Evolutionary conservation across 306 rosid genomes (phyloP), one percentile per base, ranked within the genome.

Genomic region (Crotalaria pallida): DNA sequence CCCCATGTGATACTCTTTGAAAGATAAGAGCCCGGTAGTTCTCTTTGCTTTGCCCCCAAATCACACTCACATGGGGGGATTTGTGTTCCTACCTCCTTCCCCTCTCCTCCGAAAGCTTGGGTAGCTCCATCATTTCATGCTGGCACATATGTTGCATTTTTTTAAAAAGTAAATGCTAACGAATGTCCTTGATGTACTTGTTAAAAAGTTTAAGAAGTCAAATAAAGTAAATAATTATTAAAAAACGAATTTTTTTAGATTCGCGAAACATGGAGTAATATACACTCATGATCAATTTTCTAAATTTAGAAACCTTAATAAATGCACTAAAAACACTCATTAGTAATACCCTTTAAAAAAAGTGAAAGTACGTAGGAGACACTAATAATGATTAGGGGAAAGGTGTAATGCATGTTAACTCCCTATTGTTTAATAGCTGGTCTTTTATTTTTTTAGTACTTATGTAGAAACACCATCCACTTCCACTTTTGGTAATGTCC

Each of bases 1-100:
- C 38, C 84, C 98, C 98, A 93, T 90, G 98, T 93, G 98, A 89
- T 84, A 72, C 67, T 84, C 82, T 68, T 79, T 75, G 72, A 41
- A 78, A 66, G 82, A 84, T 47, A 78, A 69, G 82, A 84, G 84
- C 72, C 76, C 80, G 75, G 82, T 92, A 77, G 82, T 92, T 79
- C 83, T 75, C 79, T 77, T 84, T 88, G 84, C 91, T 82, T 89
- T 92, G 82, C 85, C 88, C 65, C 89, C 86, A 81, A 88, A 86
- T 86, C 86, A 83, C 19, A 65, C 85, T 86, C 91, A 89, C 96
- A 89, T 89, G 96, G 89, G 80, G 40, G 52, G 62, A 58, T 83
- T 75, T 71, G 38, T 80, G 76, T 74, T 78, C 74, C 79, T 81
- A 48, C 77, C 12, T 53, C 75, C 43, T 79, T 60, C 76, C 58